Base-by-base conservation (phyloP, 2,329 filamentous ascomycete genomes). In the Fusarium cyanostomum region DNA sequence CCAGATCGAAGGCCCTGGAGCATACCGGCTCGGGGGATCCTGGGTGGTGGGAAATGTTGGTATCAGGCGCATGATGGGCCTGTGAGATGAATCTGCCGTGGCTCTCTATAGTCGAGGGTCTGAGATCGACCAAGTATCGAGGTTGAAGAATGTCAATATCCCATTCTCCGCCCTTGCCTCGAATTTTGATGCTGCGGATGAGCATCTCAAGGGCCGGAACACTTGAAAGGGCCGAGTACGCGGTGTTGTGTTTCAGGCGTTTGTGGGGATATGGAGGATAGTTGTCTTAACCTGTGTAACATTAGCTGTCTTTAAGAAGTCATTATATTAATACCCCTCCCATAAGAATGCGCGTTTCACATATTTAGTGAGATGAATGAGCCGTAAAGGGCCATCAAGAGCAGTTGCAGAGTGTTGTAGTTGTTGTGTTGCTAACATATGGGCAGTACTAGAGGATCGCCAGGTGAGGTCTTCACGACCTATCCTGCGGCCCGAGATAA, bases 31-130 rank as follows among this genome's bases (percentile, higher is more conserved):
- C 24, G 77, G 78, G 2, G 66, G 71, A 7, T 72, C 76, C n/a
- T 70, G 72, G 56, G 59, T 80, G 6, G 58, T 80, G 10, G 71
- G 72, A 26, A 80, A 79, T 48, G 38, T 38, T 1, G 75, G 65
- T 0, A 71, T 80, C n/a, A 69, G 77, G 44, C 73, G 72, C 50
- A 55, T 77, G 31, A 72, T 73, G 53, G 74, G 73, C 7, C 31
- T 77, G 52, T 72, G 37, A 60, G 38, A 18, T 15, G 50, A 28
- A 30, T 5, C 18, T 27, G 6, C 15, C 13, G 16, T 10, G 18
- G n/a, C n/a, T n/a, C n/a, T n/a, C n/a, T n/a, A n/a, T n/a, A n/a
- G n/a, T n/a, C n/a, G n/a, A n/a, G n/a, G n/a, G n/a, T n/a, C n/a
- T n/a, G n/a, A n/a, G n/a, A n/a, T n/a, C n/a, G n/a, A n/a, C n/a